Conservation (phyloP, 768 basidiomycete genomes). For the Solioccasus polychromus region DNA sequence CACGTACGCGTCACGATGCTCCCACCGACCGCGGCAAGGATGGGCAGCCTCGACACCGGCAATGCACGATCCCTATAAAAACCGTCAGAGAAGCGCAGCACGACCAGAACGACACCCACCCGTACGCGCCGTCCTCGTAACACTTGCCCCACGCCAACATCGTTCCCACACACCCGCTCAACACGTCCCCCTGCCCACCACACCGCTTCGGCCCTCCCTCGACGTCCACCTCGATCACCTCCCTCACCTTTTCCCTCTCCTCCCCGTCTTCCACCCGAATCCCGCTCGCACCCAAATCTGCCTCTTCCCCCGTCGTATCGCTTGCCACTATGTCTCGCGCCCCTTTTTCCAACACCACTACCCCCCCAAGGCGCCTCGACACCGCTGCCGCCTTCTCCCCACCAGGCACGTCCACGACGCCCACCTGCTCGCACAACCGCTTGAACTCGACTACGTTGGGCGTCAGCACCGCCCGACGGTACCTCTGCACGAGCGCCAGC, state of each 20-base stretch:
- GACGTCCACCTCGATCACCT: constrained; percentile 62
- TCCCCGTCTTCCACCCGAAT: constrained; percentile 40
- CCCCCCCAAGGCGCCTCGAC: constrained; percentile 76
- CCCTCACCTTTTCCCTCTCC: constrained; percentile 50
- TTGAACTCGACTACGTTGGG: constrained; percentile 95
- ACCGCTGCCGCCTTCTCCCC: constrained; percentile 65
- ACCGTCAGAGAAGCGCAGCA: constrained; percentile 3
- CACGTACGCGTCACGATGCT: constrained; percentile 87
- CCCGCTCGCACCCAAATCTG: constrained; percentile 43
- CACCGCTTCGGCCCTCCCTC: constrained; percentile 88
- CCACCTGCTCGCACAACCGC: constrained; percentile 73
- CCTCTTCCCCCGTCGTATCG: constrained; percentile 59
- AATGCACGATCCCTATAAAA: constrained; percentile 48
- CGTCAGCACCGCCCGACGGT: constrained; percentile 84
- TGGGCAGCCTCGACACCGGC: constrained; percentile 65
- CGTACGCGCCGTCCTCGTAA: constrained; percentile 82
- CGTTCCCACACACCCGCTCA: constrained; percentile 84
- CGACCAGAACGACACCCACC: constrained; percentile 43
- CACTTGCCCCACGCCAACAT: constrained; percentile 95
- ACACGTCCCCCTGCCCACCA: constrained; percentile 94
- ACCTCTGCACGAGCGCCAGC: constrained; percentile 72
- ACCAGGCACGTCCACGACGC: constrained; percentile 50
- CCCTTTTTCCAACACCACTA: constrained; percentile 91
- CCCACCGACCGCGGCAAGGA: constrained; percentile 82
- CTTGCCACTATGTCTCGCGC: constrained; percentile 76